Evolutionary conservation across 2,329 filamentous ascomycete species (phyloP), one percentile per base, ranked within the genome.

Genomic region (Cladosporium sp.): DNA sequence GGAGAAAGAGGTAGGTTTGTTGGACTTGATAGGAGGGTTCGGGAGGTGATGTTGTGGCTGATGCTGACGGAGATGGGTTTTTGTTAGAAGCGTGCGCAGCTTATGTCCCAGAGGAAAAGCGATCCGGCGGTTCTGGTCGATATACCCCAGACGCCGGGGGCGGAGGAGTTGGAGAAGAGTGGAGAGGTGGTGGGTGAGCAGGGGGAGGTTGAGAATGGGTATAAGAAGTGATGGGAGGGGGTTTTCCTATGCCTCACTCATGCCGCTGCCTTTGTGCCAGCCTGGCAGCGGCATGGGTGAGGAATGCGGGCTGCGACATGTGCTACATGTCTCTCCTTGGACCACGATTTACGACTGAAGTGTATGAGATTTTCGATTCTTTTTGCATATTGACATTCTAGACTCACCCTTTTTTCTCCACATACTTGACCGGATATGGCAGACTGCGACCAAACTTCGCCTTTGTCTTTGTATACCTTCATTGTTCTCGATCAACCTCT

Each of bases 111-210:
- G 8, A 62, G 72, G 3, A 65, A 68, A 19, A 64, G 64, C 37
- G 71, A 76, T 52, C 70, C 72, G 0, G 68, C 71, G 18, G 72
- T 76, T 1, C 63, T 76, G 38, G 71, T 74, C 4, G 70, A 76
- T 58, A 60, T 75, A 11, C 73, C 73, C 1, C 56, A 65, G 34
- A 68, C 66, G 11, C 73, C 73, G 20, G 69, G 66, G 1, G 69
- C 73, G 0, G 72, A 73, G 40, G 73, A 75, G 54, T 66, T 75
- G 2, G 68, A 70, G 49, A 44, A 43, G 22, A 30, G 20, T 19
- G 30, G 39, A 22, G 27, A 41, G 45, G 18, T n/a, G 37, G 18
- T 13, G 11, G 12, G 12, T 11, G 15, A 18, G 37, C 37, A 11
- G 17, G 15, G 22, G 22, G 22, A 27, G 22, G 22, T 4, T 27